Conservation (phyloP, 2,329 filamentous ascomycete species). For the Aspergillus piperis region DNA sequence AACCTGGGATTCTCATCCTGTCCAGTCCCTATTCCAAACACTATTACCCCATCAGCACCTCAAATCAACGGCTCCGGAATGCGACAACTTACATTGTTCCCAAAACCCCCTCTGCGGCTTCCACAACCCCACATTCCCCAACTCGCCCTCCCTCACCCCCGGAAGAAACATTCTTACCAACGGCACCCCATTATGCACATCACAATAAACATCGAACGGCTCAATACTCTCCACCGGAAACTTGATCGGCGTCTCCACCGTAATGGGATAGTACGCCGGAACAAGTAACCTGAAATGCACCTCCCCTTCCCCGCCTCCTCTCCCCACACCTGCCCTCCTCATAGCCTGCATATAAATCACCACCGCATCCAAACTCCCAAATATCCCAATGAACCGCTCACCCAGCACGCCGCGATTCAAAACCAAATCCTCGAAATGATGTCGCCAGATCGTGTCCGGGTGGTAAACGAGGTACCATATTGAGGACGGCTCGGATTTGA, state of each 20-base stretch:
- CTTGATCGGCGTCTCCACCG: background rate
- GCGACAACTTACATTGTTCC: background rate
- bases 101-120: background rate
- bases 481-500: background rate
- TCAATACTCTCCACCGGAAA: background rate
- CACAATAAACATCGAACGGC: background rate
- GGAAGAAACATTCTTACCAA: background rate
- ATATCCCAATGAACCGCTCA: background rate
- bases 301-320: background rate
- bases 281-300: background rate
- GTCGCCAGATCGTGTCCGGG: background rate
- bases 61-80: no score
- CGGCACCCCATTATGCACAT: background rate
- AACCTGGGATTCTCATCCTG: background rate
- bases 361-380: background rate
- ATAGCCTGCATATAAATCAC: background rate
- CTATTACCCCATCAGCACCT: background rate
- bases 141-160: background rate
- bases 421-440: background rate
- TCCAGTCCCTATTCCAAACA: background rate
- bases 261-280: background rate
- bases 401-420: background rate
- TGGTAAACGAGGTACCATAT: background rate
- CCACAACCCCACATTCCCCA: background rate
- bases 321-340: background rate